A percentile compares a stretch with the other conserved stretches of the same genome.
Evolutionary conservation across 2,329 filamentous ascomycete species (phyloP).

Genomic region (Nectriaceae sp.): DNA sequence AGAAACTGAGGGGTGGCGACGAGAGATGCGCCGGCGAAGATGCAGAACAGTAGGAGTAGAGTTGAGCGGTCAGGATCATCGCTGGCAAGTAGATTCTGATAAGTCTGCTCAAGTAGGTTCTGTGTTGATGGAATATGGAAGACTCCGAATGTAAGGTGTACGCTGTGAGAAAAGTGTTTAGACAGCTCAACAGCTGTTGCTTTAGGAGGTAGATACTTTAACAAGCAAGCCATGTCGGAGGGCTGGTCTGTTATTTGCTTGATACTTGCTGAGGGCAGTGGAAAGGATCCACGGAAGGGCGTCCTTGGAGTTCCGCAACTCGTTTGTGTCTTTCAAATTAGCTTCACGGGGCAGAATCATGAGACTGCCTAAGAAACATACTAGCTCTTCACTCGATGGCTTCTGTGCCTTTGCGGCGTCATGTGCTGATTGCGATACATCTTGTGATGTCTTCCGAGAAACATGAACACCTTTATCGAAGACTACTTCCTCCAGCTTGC

Average conservation of each 20-base stretch:
- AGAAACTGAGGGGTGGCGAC: constrained; percentile 3
- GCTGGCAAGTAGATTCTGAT: not conserved
- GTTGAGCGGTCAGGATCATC: not conserved
- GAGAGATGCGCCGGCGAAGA: constrained; percentile 6
- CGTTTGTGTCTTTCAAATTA: too few relatives aligned
- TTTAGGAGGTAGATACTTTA: not conserved
- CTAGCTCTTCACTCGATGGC: not conserved
- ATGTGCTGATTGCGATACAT: not conserved
- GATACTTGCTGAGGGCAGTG: too few relatives aligned
- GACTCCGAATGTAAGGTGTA: constrained; percentile 6
- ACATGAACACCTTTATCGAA: constrained; percentile 1
- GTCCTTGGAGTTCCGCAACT: too few relatives aligned
- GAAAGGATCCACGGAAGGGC: too few relatives aligned
- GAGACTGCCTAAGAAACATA: too few relatives aligned
- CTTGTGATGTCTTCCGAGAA: too few relatives aligned
- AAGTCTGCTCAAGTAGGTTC: constrained; percentile 5
- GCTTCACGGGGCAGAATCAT: too few relatives aligned
- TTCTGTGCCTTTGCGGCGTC: too few relatives aligned
- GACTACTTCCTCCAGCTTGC: constrained; percentile 5
- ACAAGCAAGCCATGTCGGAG: not conserved
- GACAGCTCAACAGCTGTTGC: constrained; percentile 4
- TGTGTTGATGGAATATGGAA: constrained; percentile 7
- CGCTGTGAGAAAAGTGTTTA: constrained; percentile 3
- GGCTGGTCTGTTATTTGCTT: not conserved
- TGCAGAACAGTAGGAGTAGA: constrained; percentile 5